Percentiles rank a stretch among this genome's conserved stretches.
Evolutionary conservation across 23 red algal genomes (phyloP).

Genomic region (Gracilaria caudata): DNA sequence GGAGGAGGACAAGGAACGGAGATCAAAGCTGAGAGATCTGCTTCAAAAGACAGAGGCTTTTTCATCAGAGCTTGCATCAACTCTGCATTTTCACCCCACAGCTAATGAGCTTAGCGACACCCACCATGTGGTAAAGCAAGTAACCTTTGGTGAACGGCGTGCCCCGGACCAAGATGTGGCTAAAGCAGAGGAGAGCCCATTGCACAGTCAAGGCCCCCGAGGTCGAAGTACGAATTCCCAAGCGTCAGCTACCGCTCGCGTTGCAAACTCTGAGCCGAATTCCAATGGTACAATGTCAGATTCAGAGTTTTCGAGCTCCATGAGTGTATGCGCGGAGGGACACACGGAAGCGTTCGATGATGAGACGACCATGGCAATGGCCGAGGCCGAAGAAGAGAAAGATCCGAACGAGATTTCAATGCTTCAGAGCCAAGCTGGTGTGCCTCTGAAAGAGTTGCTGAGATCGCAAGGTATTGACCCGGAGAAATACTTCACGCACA

Average conservation of each 20-base stretch:
- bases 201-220: not conserved
- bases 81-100: not conserved
- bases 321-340: not conserved
- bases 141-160: constrained; percentile 5
- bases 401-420: constrained; percentile 2
- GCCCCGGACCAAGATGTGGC: constrained; percentile 2
- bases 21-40: constrained; percentile 58
- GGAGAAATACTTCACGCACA: constrained; percentile 18
- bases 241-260: not conserved
- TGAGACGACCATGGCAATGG: constrained; percentile 18
- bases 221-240: not conserved
- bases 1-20: constrained; percentile 30
- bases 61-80: constrained; percentile 50
- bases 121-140: constrained; percentile 30
- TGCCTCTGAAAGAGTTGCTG: constrained; percentile 59
- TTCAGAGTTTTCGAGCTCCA: constrained; percentile 3
- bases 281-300: not conserved
- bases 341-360: constrained; percentile 17
- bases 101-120: not conserved
- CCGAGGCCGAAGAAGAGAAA: constrained; percentile 22
- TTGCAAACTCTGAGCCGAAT: not conserved
- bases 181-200: not conserved
- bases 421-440: constrained; percentile 46
- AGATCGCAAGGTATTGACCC: constrained; percentile 74
- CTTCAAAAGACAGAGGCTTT: constrained; percentile 64